Evolutionary conservation across 2,329 filamentous ascomycete genomes (phyloP).

Genomic region (Colletotrichum sp.): DNA sequence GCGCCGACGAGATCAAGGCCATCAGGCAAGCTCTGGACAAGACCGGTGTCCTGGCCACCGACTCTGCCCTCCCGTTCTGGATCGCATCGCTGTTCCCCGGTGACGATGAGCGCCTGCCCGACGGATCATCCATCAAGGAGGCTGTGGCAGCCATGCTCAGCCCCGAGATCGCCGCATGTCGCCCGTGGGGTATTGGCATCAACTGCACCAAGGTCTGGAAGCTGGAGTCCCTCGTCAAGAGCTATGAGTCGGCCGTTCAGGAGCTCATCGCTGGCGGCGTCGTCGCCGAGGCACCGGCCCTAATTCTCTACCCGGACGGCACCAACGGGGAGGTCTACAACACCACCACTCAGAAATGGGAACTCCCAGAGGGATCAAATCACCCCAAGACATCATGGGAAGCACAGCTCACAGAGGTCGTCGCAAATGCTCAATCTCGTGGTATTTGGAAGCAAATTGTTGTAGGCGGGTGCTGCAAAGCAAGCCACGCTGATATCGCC

Average conservation of each 20-base stretch:
- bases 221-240: slow-evolving; percentile 57
- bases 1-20: slow-evolving; percentile 66
- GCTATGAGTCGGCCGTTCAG: slow-evolving; percentile 56
- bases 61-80: slow-evolving; percentile 55
- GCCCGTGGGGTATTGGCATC: slow-evolving; percentile 69
- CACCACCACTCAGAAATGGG: slow-evolving; percentile 67
- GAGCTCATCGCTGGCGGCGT: slow-evolving; percentile 38
- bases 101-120: slow-evolving; percentile 57
- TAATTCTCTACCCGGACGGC: slow-evolving; percentile 73
- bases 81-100: slow-evolving; percentile 67
- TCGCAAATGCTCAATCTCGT: slow-evolving; percentile 37
- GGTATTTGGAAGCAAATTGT: slow-evolving; percentile 51
- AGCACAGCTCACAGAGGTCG: slow-evolving; percentile 44
- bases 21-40: slow-evolving; percentile 50
- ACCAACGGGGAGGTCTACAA: slow-evolving; percentile 73
- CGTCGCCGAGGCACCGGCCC: slow-evolving; percentile 48
- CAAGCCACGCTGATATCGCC: slow-evolving; percentile 33
- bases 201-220: slow-evolving; percentile 74
- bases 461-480: slow-evolving; percentile 60
- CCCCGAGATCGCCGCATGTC: slow-evolving; percentile 20
- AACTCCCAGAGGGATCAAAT: slow-evolving; percentile 36
- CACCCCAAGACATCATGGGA: slow-evolving; percentile 47
- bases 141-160: slow-evolving; percentile 44
- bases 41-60: slow-evolving; percentile 29
- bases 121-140: slow-evolving; percentile 50